A percentile compares a stretch with the other conserved stretches of the same genome.
phyloP scores from a whole-genome alignment of 371 early-diverging fungal species.

The Dinochytrium kinnereticum region DNA sequence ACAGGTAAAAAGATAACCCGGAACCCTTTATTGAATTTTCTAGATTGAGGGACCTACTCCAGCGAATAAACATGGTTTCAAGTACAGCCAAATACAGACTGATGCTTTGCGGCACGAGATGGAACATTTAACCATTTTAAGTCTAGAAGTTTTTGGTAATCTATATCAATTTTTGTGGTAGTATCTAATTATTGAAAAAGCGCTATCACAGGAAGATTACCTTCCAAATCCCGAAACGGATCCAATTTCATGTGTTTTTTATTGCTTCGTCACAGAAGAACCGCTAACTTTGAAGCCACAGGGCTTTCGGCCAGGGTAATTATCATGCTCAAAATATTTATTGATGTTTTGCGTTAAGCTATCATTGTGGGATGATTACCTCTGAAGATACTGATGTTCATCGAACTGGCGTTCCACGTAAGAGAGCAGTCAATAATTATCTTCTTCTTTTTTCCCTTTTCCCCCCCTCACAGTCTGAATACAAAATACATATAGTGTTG shows the following conservation, averaged over 20 bases:
- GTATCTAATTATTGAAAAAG: slow-evolving; percentile 46
- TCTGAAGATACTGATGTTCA: neutral
- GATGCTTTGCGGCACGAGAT: slow-evolving; percentile 43
- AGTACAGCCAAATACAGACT: slow-evolving; percentile 55
- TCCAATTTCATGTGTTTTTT: slow-evolving; percentile 60
- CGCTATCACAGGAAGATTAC: slow-evolving; percentile 47
- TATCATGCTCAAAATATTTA: neutral
- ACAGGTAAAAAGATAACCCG: neutral
- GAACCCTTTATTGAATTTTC: slow-evolving; percentile 12
- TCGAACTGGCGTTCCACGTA: neutral
- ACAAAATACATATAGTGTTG: no score
- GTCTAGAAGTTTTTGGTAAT: slow-evolving; percentile 49
- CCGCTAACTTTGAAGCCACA: slow-evolving; percentile 30
- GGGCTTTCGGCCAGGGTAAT: slow-evolving; percentile 53
- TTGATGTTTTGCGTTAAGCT: no score
- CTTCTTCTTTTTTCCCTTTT: no score
- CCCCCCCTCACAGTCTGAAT: no score
- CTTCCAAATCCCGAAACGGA: slow-evolving; percentile 67
- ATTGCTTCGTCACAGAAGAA: slow-evolving; percentile 56
- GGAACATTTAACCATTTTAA: slow-evolving; percentile 50
- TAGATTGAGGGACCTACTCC: slow-evolving; percentile 66
- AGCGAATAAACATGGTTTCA: slow-evolving; percentile 64
- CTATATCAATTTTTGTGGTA: neutral
- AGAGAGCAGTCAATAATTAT: no score
- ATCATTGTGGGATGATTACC: slow-evolving; percentile 49